Evolutionary conservation across 1,284 basidiomycete genomes (phyloP).

Genomic region (Apiotrichum akiyoshidainum): DNA sequence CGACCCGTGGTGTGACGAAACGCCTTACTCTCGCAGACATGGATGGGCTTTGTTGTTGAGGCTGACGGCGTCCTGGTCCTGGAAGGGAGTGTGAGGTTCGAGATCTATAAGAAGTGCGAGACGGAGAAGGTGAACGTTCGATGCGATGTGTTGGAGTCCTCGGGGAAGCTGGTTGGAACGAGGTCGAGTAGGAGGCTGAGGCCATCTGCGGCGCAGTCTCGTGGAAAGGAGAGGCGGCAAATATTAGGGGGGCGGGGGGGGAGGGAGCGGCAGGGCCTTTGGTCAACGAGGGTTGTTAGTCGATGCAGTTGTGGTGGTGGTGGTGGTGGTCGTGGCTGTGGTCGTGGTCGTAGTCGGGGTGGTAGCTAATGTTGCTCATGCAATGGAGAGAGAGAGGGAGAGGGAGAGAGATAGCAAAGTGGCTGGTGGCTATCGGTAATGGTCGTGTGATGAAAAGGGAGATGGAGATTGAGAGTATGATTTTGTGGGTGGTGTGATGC

Average conservation of each 20-base stretch:
- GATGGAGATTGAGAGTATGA: too few species aligned
- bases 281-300: too few species aligned
- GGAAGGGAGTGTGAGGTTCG: neutral
- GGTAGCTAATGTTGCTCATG: too few species aligned
- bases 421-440: too few species aligned
- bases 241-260: too few species aligned
- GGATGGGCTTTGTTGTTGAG: neutral
- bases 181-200: slow-evolving; percentile 1
- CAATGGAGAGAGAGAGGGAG: too few species aligned
- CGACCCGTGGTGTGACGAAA: slow-evolving; percentile 20
- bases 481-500: too few species aligned
- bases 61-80: neutral
- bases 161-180: neutral
- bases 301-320: neutral
- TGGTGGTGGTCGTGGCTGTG: neutral
- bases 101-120: neutral
- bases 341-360: neutral
- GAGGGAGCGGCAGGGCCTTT: too few species aligned
- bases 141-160: neutral
- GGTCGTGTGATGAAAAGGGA: too few species aligned
- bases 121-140: neutral
- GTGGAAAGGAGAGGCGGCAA: too few species aligned
- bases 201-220: neutral
- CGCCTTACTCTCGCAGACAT: neutral
- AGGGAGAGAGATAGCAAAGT: neutral